Evolutionary conservation across 306 rosid species (phyloP), one percentile per base, ranked within the genome.

Genomic region (Cicer pinnatifidum): DNA sequence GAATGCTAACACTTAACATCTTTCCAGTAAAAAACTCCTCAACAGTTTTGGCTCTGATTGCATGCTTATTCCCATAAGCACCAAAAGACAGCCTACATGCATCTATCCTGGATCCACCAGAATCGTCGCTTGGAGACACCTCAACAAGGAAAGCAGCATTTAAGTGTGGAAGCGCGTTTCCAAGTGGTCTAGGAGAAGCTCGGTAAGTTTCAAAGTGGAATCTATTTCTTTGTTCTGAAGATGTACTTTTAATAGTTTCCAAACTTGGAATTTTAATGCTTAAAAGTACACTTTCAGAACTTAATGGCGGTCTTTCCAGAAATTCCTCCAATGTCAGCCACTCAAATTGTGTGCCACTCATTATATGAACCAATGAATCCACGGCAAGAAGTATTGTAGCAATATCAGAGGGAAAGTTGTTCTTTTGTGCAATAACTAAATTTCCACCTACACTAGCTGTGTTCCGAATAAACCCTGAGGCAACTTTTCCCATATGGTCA

Each of bases 141-240:
- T 82, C 84, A 19, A 82, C 94, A 54, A 91, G 79, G 84, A 94
- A 89, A 71, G 96, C 97, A 54, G 97, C 92, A 83, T 89, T 89
- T 65, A 91, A 73, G 76, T 84, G 85, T 7, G 97, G 76, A 75
- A 94, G 82, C 33, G 92, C 87, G 45, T 89, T 94, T 79, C 97
- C 97, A 46, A 94, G 93, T 6, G 98, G 92, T 47, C 96, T 85
- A 12, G 91, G 91, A 77, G 98, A 84, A 66, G 94, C 90, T 70
- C 97, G 84, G 81, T 86, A 89, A 35, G 91, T 89, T 87, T 94
- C 94, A 81, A 88, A 94, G 52, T 82, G 71, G 64, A 91, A 50
- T 10, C 69, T 54, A 73, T 78, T 67, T 75, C 76, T 41, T 44
- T 57, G 53, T 48, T 81, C 75, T 23, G 86, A 69, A 72, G 86